Evolutionary conservation across 1,284 basidiomycete genomes (phyloP), one percentile per base, ranked within the genome.

Genomic region (Ganoderma sinense): DNA sequence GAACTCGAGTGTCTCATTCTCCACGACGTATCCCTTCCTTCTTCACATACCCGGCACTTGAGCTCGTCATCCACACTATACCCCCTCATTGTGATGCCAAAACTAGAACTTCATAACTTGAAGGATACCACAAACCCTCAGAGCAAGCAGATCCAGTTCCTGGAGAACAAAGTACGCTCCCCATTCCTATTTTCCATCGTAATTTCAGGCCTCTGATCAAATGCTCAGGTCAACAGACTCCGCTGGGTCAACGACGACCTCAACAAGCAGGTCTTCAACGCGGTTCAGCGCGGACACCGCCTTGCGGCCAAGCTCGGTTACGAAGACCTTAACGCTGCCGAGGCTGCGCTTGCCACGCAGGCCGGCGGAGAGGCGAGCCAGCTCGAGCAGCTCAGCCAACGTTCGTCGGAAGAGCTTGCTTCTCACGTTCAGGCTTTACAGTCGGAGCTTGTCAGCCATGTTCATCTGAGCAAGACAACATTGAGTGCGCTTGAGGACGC

Each of bases 291-390:
- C 33, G 75, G 73, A 1, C 70, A 74, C n/a, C 73, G 72, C 23
- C 71, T 78, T 16, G 76, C 74, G 11, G 69, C 43, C 36, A 70
- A 74, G 48, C 61, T 78, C 55, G 77, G 76, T 8, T 77, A 75
- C 56, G 60, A 66, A 51, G 68, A 70, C 69, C 65, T 77, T 45
- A 70, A 76, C 10, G 75, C 74, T 13, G 76, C 76, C 11, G 75
- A 76, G 45, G 56, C 39, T 11, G 71, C 71, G 2, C 65, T 78
- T 6, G 64, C 69, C n/a, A 69, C 71, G 2, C 69, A 74, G 48
- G 33, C 60, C 20, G 23, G 7, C 16, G 39, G 14, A 10, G 51
- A 51, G 2, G 23, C 67, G 45, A 71, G 68, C 53, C 72, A 71
- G 62, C 64, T 69, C 7, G 68, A 69, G 41, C 68, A 71, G 63